Evolutionary conservation across 23 red algal species (phyloP), one percentile per base, ranked within the genome.

Genomic region (Agarophyton chilense): DNA sequence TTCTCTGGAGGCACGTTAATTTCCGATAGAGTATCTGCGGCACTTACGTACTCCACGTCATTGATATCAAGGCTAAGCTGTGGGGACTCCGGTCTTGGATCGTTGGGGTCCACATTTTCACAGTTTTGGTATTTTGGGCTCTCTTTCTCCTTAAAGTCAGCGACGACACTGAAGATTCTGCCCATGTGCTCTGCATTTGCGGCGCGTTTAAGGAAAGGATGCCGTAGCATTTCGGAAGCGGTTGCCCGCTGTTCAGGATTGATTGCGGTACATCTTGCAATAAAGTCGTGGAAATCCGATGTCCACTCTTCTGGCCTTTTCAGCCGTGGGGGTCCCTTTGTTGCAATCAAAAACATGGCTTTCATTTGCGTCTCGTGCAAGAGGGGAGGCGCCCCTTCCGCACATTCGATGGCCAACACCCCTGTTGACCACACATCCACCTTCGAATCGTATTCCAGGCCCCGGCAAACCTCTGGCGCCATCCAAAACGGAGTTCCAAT

Each of bases 401-500:
- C 97, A 52, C 97, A 99, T 53, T 99, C 97, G 65, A 99, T 92
- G 34, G 93, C 97, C 29, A 99, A 61, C 39, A 99, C 95, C 22
- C 97, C 97, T 26, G 93, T 89, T 24, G 89, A 92, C 97, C 97
- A 99, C 19, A 99, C 88, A 49, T 99, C 97, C 35, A 99, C 97
- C 44, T 99, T 99, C 26, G 70, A 54, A 50, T 96, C 97, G 62
- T 99, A 99, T 28, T 94, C 93, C 43, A 79, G 34, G 52, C 97
- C 87, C 4, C 94, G 74, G 56, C 94, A 94, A 16, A 99, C 88
- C 54, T 99, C 97, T 57, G 97, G 97, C 11, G 97, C 97, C 97
- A 99, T 98, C 95, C 95, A 99, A 52, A 91, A 98, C 17, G 95
- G 95, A 6, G 95, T 98, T 4, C 95, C 95, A 26, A 98, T 92